Conservation (phyloP, 2,329 filamentous ascomycete species). For the Aureobasidium musti region DNA sequence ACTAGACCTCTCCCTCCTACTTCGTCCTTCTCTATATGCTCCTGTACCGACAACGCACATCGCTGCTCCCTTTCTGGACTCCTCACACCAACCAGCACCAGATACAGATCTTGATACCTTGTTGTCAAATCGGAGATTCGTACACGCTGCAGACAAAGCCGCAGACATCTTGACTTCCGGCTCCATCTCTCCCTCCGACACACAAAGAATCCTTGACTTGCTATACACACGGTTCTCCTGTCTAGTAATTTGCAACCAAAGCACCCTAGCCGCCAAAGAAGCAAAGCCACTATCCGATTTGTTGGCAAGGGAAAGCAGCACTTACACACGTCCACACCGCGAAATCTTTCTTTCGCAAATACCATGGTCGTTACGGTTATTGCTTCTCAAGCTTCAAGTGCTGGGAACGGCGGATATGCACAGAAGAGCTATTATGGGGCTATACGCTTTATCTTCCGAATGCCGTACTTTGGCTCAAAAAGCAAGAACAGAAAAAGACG, state of each 20-base stretch:
- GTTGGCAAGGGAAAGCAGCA: conserved; percentile 34
- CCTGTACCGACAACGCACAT: conserved; percentile 66
- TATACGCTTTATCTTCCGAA: conserved; percentile 72
- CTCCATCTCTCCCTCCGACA: conserved; percentile 56
- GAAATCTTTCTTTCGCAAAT: conserved; percentile 47
- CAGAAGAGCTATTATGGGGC: conserved; percentile 80
- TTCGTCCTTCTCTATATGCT: conserved; percentile 81
- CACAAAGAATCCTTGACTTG: conserved; percentile 69
- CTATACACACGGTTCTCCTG: conserved; percentile 71
- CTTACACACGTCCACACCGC: not conserved
- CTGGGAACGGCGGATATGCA: conserved; percentile 83
- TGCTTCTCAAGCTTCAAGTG: conserved; percentile 80
- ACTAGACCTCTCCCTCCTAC: conserved; percentile 78
- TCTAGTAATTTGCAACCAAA: conserved; percentile 73
- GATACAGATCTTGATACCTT: conserved; percentile 68
- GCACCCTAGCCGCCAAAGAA: conserved; percentile 59
- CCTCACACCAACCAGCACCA: conserved; percentile 63
- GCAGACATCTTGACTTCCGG: conserved; percentile 45
- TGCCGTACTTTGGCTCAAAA: conserved; percentile 35
- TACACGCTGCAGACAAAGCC: conserved; percentile 55
- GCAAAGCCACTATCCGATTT: conserved; percentile 64
- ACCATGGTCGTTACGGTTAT: conserved; percentile 82
- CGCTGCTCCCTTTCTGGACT: conserved; percentile 67
- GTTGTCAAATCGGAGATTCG: conserved; percentile 72
- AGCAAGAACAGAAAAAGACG: conserved; percentile 53